Percentiles rank a stretch among this genome's conserved stretches.
phyloP scores from a whole-genome alignment of 78 protist species.

The Mantamonas sphyraenae region DNA sequence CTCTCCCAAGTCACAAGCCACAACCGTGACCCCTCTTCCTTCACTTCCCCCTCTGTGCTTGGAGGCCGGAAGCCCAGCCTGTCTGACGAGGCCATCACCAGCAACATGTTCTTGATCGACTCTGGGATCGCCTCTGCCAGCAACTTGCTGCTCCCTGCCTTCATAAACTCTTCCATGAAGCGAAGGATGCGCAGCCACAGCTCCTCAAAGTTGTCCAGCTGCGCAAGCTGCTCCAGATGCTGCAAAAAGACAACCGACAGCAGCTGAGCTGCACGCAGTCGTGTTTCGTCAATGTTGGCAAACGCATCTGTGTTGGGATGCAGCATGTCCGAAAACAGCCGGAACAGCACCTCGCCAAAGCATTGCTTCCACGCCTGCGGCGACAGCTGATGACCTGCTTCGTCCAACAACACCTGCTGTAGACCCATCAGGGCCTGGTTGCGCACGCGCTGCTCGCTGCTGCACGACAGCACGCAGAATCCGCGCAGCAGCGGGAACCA shows the following conservation, averaged over 20 bases:
- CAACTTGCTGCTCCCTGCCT: constrained; percentile 25
- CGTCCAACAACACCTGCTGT: constrained; percentile 8
- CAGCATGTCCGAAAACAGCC: constrained; percentile 8
- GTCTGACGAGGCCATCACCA: constrained; percentile 51
- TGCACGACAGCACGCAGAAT: not conserved
- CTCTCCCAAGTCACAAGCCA: too few relatives aligned
- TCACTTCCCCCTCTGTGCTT: not conserved
- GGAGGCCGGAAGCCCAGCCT: not conserved
- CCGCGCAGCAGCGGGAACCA: not conserved
- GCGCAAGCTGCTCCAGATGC: constrained; percentile 22
- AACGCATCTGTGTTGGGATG: not conserved
- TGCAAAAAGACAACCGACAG: constrained; percentile 47
- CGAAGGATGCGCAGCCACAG: constrained; percentile 31
- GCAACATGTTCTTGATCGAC: constrained; percentile 58
- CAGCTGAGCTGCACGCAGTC: constrained; percentile 36
- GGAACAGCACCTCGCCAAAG: constrained; percentile 41
- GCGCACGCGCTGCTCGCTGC: not conserved
- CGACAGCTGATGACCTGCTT: not conserved
- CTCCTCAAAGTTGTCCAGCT: constrained; percentile 2
- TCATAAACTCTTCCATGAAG: constrained; percentile 25
- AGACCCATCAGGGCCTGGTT: constrained; percentile 6
- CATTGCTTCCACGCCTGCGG: constrained; percentile 17
- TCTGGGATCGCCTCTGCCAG: constrained; percentile 65
- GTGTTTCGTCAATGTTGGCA: constrained; percentile 30
- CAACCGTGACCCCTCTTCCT: too few relatives aligned